Base-by-base conservation (phyloP, 1,139 yeast genomes). In the Magnusiomyces ingens region DNA sequence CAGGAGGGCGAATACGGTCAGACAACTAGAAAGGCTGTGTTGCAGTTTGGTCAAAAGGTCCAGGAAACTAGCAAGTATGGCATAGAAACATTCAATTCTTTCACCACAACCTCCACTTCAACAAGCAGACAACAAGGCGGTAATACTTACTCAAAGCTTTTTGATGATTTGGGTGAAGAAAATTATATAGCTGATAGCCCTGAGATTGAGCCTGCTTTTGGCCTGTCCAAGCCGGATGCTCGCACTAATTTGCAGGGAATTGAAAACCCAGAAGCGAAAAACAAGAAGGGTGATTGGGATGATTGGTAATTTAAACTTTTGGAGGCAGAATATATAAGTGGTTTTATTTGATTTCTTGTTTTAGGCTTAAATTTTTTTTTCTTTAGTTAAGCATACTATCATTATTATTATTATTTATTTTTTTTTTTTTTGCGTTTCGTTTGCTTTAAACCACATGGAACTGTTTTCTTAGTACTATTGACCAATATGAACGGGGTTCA, bases 21-120 rank as follows among this genome's bases (percentile, higher is more conserved):
- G 54, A 96, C 90, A 65, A 93, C 98, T 10, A 82, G 79, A 60
- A 80, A 88, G 63, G 99, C 98, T 29, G 87, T 94, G 80, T 85
- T 90, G 56, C 98, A 93, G 72, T 93, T 91, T 73, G 97, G 97
- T 48, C 95, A 87, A 67, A 88, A 82, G 66, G 86, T 91, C 76
- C 95, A 86, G 66, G 95, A 89, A 63, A 89, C 97, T 0, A 89
- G 95, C 41, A 79, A 77, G 59, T 84, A 81, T 63, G 73, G 74
- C 17, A 64, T 69, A 1, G 76, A 84, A 62, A 84, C 85, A 11
- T 82, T 84, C 70, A 80, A 78, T 60, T 74, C 74, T 26, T 81
- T 84, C 63, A 84, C 91, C 6, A 26, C 32, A 26, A 5, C 32
- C 8, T 26, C 32, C 32, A 26, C 32, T 26, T 26, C 32, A 26